Base-by-base conservation (phyloP, 1,284 basidiomycete species). In the Grifola frondosa region DNA sequence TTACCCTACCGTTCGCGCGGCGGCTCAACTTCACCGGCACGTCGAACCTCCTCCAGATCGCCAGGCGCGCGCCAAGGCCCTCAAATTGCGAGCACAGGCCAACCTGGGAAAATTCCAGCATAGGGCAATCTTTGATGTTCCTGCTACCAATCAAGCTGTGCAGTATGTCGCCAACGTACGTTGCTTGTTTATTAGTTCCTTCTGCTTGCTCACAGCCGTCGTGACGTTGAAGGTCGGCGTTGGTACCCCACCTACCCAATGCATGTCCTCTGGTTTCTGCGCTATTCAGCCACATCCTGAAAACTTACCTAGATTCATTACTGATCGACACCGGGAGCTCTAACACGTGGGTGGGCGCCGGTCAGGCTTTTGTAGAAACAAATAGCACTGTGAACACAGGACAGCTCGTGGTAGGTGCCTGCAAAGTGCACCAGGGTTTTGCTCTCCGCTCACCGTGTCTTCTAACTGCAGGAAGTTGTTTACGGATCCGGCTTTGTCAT, bases 341-440 rank as follows among this genome's bases (percentile, higher is more conserved):
- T 16, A 69, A 66, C 50, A 79, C 74, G 4, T 79, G 75, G 75
- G 60, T 81, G 21, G 76, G 77, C 13, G 80, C 78, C 1, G 43
- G 42, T 10, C 64, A 50, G 10, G 42, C 62, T 10, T 78, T 70
- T 53, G 57, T 43, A 10, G 40, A 35, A 13, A 73, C 69, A 1
- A 59, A 50, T 22, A 71, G 68, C 1, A 72, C 72, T 34, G 37
- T 62, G 7, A 49, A 60, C 34, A 79, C 74, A 7, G 60, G 65
- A 0, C 59, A 71, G 19, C 49, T 48, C 19, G 68, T 81, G 50
- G 66, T 66, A 42, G 20, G 63, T 54, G 4, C 16, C 1, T 8
- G 7, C 8, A 2, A n/a, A n/a, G n/a, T n/a, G n/a, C n/a, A n/a
- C n/a, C n/a, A n/a, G n/a, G n/a, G n/a, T n/a, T n/a, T n/a, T n/a